These are phyloP conservation scores for Diaporthe longicolla DNA, from an alignment of 2,329 filamentous ascomycete species.

Conservation along the genomic window DNA sequence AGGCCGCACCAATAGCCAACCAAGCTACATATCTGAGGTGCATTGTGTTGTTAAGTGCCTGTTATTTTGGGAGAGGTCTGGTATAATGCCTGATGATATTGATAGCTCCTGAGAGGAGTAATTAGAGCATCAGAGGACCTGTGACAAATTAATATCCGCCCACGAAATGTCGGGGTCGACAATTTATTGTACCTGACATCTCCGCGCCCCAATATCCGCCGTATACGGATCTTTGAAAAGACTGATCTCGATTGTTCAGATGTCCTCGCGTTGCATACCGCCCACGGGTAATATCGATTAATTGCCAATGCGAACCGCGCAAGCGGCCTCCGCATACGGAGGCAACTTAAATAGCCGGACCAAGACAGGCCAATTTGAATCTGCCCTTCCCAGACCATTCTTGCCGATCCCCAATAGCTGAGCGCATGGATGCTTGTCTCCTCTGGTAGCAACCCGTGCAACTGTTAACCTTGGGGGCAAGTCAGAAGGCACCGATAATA, in stretches of 20 bases:
- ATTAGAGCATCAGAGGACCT: background rate
- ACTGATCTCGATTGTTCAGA: background rate
- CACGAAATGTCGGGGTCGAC: background rate
- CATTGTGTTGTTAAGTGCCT: background rate
- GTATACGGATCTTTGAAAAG: background rate
- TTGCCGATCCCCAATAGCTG: background rate
- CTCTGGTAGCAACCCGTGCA: background rate
- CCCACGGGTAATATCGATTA: background rate
- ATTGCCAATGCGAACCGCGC: background rate
- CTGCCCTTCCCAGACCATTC: background rate
- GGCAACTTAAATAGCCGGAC: slow-evolving; percentile 19
- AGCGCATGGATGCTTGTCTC: too few relatives aligned
- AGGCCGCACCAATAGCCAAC: slow-evolving; percentile 47
- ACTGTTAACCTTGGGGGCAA: background rate
- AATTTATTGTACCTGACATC: background rate
- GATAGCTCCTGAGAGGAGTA: too few relatives aligned
- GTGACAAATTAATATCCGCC: background rate
- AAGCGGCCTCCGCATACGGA: background rate
- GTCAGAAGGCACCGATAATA: background rate
- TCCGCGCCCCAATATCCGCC: background rate
- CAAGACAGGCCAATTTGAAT: background rate
- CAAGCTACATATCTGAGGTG: slow-evolving; percentile 47
- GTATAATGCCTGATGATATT: background rate
- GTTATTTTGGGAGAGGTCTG: too few relatives aligned
- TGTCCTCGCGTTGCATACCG: background rate